Base-by-base conservation (phyloP, 768 basidiomycete genomes). In the Auricularia auricula-judae region DNA sequence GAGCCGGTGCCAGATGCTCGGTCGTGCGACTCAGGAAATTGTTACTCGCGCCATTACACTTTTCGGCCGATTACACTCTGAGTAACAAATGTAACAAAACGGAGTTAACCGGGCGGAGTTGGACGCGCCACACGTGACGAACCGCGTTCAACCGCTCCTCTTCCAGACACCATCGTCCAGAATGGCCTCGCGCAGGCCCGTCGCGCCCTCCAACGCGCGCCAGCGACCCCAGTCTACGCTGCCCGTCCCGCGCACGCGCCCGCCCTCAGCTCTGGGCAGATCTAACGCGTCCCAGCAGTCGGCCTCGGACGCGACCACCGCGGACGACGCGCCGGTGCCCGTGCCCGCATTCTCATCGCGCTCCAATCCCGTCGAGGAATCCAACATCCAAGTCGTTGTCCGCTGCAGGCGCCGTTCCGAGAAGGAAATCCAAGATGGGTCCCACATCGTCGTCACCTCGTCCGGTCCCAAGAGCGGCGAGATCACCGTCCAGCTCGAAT, bases 371-470 rank as follows among this genome's bases (percentile, higher is more conserved):
- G 39, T 14, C 39, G 39, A 42, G 39, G 93, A 90, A 72, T 86
- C 85, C 7, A 92, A 97, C 71, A 98, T 99, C 12, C 89, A 93
- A 74, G 96, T 99, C 18, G 91, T 93, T 10, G 84, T 98, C 58
- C 85, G 96, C 18, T 96, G 91, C 73, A 81, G 96, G 71, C 85
- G 85, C 39, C 87, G 93, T 34, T 94, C 92, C 1, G 84, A 90
- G 63, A 85, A 86, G 65, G 95, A 98, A 74, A 81, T 94, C 3
- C 80, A 87, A 60, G 88, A 92, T 65, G 88, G 87, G 65, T 93
- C 94, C 0, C 91, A 94, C 18, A 89, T 88, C 65, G 93, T 97
- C 70, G 86, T 93, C 65, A 83, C 82, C 58, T 89, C 91, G 1
- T 78, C 81, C 35, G 92, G 92, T 44, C 82, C 93, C 23, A 86